Evolutionary conservation across 495 filamentous ascomycete species (phyloP).

Genomic region (Staphylotrichum tortipilum): DNA sequence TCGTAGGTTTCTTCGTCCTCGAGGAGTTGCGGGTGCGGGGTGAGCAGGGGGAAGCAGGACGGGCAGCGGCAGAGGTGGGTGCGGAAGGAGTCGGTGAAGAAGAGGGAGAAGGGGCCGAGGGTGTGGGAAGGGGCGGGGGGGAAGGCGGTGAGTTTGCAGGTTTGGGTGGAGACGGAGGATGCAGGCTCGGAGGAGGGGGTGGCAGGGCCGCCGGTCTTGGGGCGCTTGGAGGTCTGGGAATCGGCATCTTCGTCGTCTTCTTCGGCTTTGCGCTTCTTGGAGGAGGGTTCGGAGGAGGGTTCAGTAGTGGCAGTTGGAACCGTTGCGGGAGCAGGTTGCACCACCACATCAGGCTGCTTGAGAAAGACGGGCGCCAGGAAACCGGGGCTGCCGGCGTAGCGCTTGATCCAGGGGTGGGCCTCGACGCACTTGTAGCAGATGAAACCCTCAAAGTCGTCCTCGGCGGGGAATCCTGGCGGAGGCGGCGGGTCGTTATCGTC

Average conservation of each 20-base stretch:
- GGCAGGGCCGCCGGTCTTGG: slow-evolving; percentile 40
- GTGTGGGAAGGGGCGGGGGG: slow-evolving; percentile 45
- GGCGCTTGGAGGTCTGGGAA: slow-evolving; percentile 48
- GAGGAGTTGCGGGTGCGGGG: slow-evolving; percentile 63
- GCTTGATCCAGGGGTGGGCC: slow-evolving; percentile 83
- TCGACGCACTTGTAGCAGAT: slow-evolving; percentile 93
- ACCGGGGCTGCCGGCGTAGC: slow-evolving; percentile 72
- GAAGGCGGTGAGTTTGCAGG: slow-evolving; percentile 41
- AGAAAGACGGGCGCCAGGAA: slow-evolving; percentile 65
- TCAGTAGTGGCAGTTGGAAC: slow-evolving; percentile 1
- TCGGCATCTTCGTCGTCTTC: slow-evolving; percentile 12
- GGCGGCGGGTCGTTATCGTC: slow-evolving; percentile 47
- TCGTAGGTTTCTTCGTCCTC: slow-evolving; percentile 93
- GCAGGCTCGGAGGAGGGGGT: not conserved
- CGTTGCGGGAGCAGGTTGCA: not conserved
- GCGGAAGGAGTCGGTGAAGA: slow-evolving; percentile 69
- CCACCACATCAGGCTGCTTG: slow-evolving; percentile 13
- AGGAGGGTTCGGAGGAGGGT: slow-evolving; percentile 11
- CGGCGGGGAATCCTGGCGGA: slow-evolving; percentile 76
- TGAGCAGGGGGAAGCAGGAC: slow-evolving; percentile 65
- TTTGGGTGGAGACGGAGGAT: not conserved
- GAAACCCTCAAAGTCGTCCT: slow-evolving; percentile 80
- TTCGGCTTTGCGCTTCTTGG: slow-evolving; percentile 70
- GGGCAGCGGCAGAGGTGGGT: slow-evolving; percentile 67
- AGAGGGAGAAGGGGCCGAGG: slow-evolving; percentile 60